phyloP scores from a whole-genome alignment of 768 basidiomycete genomes.

The Mrakia gelida region DNA sequence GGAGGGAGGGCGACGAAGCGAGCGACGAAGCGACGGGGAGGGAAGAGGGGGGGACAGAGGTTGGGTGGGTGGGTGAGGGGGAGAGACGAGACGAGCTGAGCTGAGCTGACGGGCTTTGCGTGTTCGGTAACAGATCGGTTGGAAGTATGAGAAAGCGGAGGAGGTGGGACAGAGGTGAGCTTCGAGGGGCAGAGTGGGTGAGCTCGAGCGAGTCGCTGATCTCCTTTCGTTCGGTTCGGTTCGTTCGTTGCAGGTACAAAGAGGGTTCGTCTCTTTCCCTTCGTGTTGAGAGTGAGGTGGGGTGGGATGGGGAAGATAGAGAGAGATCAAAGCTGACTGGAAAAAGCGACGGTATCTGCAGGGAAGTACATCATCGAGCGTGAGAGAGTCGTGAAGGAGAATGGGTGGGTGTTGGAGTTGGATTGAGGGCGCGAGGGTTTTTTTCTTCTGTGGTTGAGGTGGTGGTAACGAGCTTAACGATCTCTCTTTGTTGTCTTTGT shows the following conservation, averaged over 20 bases:
- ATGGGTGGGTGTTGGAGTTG: conserved; percentile 37
- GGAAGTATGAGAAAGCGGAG: conserved; percentile 44
- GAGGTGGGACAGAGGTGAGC: conserved; percentile 39
- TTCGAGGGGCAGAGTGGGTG: too few species aligned
- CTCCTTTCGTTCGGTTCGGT: too few species aligned
- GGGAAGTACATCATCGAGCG: conserved; percentile 43
- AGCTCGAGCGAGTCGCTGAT: neutral
- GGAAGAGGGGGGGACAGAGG: neutral
- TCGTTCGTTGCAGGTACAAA: conserved; percentile 37
- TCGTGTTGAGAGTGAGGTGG: too few species aligned
- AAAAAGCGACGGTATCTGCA: too few species aligned
- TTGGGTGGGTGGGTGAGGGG: neutral
- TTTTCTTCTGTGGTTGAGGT: neutral
- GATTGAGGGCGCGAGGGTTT: neutral
- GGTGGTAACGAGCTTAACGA: neutral
- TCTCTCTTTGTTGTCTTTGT: too few species aligned
- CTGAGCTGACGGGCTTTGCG: conserved; percentile 40
- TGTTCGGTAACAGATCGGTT: conserved; percentile 39
- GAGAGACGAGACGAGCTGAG: conserved; percentile 32
- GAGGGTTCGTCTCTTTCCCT: conserved; percentile 37
- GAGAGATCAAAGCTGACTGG: neutral
- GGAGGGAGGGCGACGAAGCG: neutral
- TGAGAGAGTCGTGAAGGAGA: conserved; percentile 44
- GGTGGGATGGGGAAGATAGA: too few species aligned
- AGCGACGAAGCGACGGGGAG: neutral